Percentiles rank a stretch among this genome's conserved stretches.
Evolutionary conservation across 108 stramenopile genomes (phyloP).

Genomic region (Bacterosira constricta): DNA sequence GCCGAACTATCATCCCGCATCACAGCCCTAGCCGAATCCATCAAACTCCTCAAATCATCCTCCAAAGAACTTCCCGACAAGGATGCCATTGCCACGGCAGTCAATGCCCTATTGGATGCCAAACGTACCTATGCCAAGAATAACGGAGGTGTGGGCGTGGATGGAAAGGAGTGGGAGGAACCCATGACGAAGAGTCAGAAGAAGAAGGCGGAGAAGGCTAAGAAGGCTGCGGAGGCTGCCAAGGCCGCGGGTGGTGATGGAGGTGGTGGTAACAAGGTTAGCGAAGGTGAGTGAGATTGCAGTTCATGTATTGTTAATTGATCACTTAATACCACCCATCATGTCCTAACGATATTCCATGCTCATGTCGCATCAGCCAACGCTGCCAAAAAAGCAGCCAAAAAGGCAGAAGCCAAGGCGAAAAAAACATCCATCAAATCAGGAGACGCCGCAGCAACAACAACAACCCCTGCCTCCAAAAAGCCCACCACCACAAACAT

Average conservation of each 20-base stretch:
- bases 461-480: constrained; percentile 4
- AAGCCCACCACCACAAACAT: constrained; percentile 23
- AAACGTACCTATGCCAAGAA: constrained; percentile 68
- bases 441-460: constrained; percentile 10
- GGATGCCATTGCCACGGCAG: constrained; percentile 55
- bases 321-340: too few species aligned
- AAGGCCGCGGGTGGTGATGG: constrained; percentile 4
- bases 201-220: constrained; percentile 68
- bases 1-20: constrained; percentile 57
- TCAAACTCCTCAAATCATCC: constrained; percentile 62
- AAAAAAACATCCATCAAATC: constrained; percentile 72
- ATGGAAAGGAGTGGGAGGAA: constrained; percentile 74
- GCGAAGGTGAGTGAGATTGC: background rate
- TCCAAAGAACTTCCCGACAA: constrained; percentile 48
- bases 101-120: constrained; percentile 55
- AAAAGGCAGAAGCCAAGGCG: constrained; percentile 86
- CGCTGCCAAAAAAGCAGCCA: constrained; percentile 81
- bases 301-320: too few species aligned
- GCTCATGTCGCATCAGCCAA: too few species aligned
- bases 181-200: constrained; percentile 74
- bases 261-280: background rate
- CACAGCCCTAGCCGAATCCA: constrained; percentile 49
- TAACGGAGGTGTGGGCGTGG: constrained; percentile 81
- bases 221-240: constrained; percentile 30
- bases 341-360: too few species aligned